Conservation (phyloP, 768 basidiomycete genomes). For the Floccularia luteovirens region DNA sequence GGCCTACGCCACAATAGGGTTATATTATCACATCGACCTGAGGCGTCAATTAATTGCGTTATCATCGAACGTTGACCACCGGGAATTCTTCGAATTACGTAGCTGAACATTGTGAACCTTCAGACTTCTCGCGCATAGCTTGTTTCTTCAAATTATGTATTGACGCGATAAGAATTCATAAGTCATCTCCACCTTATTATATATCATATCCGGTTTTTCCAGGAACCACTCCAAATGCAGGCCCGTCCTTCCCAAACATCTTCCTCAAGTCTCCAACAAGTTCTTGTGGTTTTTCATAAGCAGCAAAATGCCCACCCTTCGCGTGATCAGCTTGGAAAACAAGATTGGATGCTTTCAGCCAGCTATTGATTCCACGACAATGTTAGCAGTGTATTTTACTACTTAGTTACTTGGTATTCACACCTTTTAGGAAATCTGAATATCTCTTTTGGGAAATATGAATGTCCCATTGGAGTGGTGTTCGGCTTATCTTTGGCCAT, state of each 20-base stretch:
- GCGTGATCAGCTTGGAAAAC: slow-evolving; percentile 40
- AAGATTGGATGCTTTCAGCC: slow-evolving; percentile 25
- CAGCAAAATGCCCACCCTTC: slow-evolving; percentile 50
- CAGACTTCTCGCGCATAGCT: slow-evolving; percentile 13
- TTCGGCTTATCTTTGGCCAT: slow-evolving; percentile 5
- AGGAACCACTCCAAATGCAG: slow-evolving; percentile 36
- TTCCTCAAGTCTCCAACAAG: slow-evolving; percentile 41
- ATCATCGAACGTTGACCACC: too few species aligned
- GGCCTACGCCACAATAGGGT: too few species aligned
- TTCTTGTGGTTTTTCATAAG: slow-evolving; percentile 36
- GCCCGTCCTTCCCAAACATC: slow-evolving; percentile 49
- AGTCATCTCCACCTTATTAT: too few species aligned
- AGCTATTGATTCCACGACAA: too few species aligned
- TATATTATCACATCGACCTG: too few species aligned
- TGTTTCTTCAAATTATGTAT: too few species aligned
- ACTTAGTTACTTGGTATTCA: slow-evolving; percentile 12
- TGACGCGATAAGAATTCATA: too few species aligned
- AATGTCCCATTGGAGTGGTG: slow-evolving; percentile 38
- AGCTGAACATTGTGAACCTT: too few species aligned
- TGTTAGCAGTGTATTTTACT: background rate
- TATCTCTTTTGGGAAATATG: slow-evolving; percentile 45
- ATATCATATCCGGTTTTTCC: slow-evolving; percentile 39
- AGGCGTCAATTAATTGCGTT: too few species aligned
- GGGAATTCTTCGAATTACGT: too few species aligned
- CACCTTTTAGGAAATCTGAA: slow-evolving; percentile 20